phyloP scores from a whole-genome alignment of 1,284 basidiomycete species.

The Athelia sp. region DNA sequence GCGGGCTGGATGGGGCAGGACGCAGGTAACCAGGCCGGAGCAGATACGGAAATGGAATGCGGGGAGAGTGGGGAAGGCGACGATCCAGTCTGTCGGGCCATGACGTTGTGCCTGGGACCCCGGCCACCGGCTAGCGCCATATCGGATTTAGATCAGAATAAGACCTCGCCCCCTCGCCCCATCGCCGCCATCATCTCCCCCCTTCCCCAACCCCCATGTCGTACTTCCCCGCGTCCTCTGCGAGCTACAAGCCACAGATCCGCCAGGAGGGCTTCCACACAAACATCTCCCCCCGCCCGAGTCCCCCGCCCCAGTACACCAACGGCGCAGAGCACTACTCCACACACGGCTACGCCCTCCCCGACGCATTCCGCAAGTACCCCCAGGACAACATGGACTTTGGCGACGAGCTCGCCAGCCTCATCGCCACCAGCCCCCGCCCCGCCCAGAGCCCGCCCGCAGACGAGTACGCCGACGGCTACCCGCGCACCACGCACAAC shows the following conservation, averaged over 20 bases:
- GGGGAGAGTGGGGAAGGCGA: no score
- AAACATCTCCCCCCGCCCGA: conserved; percentile 25
- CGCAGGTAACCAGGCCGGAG: no score
- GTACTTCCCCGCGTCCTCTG: background rate
- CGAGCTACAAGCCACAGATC: conserved; percentile 10
- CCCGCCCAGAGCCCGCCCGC: conserved; percentile 17
- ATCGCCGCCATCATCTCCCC: background rate
- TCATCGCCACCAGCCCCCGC: conserved; percentile 39
- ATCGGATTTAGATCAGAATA: no score
- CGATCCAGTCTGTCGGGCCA: no score
- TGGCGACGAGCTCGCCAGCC: conserved; percentile 55
- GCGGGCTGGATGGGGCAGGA: no score
- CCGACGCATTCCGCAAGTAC: conserved; percentile 49
- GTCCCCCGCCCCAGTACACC: conserved; percentile 19
- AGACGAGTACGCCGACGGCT: conserved; percentile 15
- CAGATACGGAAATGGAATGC: no score
- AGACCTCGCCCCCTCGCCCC: no score
- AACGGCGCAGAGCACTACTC: conserved; percentile 20
- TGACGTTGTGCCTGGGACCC: no score
- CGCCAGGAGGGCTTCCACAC: conserved; percentile 60
- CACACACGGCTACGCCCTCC: conserved; percentile 37
- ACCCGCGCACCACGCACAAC: conserved; percentile 60
- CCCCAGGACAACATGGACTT: conserved; percentile 45
- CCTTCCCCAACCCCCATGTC: background rate
- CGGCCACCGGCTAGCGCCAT: no score